phyloP scores from a whole-genome alignment of 352 stramenopile species.

The Phytophthora foliorum region DNA sequence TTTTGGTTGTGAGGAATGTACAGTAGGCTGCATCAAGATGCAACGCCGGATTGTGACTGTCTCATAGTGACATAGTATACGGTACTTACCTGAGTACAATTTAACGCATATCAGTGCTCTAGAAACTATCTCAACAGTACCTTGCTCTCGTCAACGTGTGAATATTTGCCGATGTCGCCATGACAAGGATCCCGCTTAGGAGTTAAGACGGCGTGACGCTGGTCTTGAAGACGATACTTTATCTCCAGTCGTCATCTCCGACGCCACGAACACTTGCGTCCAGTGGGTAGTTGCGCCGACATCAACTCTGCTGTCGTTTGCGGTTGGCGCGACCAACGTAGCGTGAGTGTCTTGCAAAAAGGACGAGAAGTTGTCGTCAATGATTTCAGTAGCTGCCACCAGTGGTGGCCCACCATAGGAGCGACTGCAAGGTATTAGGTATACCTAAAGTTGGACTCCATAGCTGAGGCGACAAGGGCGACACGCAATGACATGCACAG shows the following conservation, averaged over 20 bases:
- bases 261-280: conserved; percentile 20
- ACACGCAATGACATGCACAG: not conserved
- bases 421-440: not conserved
- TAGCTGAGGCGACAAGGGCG: not conserved
- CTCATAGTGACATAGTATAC: too few species aligned
- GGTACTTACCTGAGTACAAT: too few species aligned
- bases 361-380: conserved; percentile 16
- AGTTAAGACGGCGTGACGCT: not conserved
- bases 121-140: too few species aligned
- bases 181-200: conserved; percentile 18
- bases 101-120: too few species aligned
- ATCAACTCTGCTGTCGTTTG: not conserved
- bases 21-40: not conserved
- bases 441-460: not conserved
- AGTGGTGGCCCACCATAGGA: too few species aligned
- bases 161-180: conserved; percentile 31
- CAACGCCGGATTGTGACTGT: not conserved
- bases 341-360: conserved; percentile 10
- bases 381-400: conserved; percentile 23
- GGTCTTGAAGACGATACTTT: not conserved
- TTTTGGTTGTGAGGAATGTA: not conserved
- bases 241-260: conserved; percentile 18
- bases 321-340: conserved; percentile 10
- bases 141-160: not conserved
- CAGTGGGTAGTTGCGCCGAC: conserved; percentile 6